phyloP scores from a whole-genome alignment of 805 yeast genomes.

The Pichia nanzhaoensis region DNA sequence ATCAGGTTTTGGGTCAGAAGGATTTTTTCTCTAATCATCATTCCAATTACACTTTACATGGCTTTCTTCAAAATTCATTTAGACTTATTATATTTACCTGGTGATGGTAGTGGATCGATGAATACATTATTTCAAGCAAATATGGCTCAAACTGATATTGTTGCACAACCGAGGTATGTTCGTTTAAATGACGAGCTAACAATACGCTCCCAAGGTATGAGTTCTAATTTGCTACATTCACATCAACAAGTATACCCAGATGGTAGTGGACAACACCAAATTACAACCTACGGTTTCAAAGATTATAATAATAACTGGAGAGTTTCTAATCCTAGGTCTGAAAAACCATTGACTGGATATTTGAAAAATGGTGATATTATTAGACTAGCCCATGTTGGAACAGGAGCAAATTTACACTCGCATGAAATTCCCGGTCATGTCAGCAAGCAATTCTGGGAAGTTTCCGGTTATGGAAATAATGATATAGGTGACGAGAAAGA shows the following conservation, averaged over 20 bases:
- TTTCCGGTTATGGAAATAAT: conserved; percentile 65
- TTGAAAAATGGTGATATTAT: conserved; percentile 56
- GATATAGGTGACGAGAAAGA: conserved; percentile 65
- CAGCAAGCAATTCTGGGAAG: conserved; percentile 44
- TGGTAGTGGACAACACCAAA: conserved; percentile 91
- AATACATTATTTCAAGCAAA: conserved; percentile 88
- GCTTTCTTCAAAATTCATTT: conserved; percentile 70
- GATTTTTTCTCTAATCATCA: conserved; percentile 50
- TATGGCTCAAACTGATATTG: conserved; percentile 58
- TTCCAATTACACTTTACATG: conserved; percentile 60
- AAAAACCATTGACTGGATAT: conserved; percentile 14
- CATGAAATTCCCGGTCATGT: conserved; percentile 64
- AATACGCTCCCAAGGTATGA: conserved; percentile 61
- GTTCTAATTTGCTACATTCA: conserved; percentile 78
- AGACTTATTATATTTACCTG: conserved; percentile 63
- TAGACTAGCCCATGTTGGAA: conserved; percentile 55
- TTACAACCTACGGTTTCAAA: conserved; percentile 86
- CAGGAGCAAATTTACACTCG: conserved; percentile 64
- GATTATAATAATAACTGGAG: conserved; percentile 79
- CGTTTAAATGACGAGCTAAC: conserved; percentile 59
- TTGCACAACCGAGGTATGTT: conserved; percentile 59
- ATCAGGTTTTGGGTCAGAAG: conserved; percentile 62
- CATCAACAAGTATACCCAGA: conserved; percentile 82
- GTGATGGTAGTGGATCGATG: conserved; percentile 88
- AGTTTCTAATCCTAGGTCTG: conserved; percentile 34